These are phyloP conservation scores for Fusarium pseudoanthophilum DNA, from an alignment of 2,329 filamentous ascomycete species.

Conservation along the genomic window DNA sequence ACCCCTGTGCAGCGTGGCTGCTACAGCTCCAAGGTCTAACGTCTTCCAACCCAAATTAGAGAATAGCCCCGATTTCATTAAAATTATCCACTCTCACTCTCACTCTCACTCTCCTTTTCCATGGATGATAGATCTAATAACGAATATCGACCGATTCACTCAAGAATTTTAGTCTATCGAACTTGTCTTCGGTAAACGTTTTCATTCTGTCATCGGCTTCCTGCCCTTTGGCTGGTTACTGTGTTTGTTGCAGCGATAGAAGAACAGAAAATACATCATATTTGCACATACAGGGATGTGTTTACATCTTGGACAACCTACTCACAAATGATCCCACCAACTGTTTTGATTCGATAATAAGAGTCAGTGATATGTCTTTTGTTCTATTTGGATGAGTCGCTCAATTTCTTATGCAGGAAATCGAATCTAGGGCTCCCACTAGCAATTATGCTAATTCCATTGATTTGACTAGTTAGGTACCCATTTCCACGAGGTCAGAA, in stretches of 20 bases:
- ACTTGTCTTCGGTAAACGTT: constrained; percentile 11
- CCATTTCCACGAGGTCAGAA: constrained; percentile 1
- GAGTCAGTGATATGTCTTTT: not conserved
- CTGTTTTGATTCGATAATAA: not conserved
- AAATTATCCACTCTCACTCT: too few relatives aligned
- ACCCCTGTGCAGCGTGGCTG: constrained; percentile 10
- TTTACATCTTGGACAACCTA: not conserved
- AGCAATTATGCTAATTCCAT: not conserved
- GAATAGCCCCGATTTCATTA: constrained; percentile 19
- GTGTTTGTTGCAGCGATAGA: not conserved
- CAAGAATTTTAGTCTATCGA: not conserved
- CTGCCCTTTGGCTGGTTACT: not conserved
- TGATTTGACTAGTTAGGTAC: not conserved
- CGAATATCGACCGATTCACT: not conserved
- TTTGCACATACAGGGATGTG: constrained; percentile 6
- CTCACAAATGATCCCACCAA: not conserved
- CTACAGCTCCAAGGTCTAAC: constrained; percentile 21
- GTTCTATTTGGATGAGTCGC: not conserved
- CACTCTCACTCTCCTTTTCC: constrained; percentile 19
- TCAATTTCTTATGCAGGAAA: not conserved
- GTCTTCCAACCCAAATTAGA: constrained; percentile 9
- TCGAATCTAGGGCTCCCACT: not conserved
- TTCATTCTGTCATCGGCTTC: not conserved
- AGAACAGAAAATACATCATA: not conserved
- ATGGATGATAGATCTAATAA: not conserved